Percentiles rank a stretch among this genome's conserved stretches.
Conservation (phyloP, 352 stramenopile species). For the Phytophthora multivora region DNA sequence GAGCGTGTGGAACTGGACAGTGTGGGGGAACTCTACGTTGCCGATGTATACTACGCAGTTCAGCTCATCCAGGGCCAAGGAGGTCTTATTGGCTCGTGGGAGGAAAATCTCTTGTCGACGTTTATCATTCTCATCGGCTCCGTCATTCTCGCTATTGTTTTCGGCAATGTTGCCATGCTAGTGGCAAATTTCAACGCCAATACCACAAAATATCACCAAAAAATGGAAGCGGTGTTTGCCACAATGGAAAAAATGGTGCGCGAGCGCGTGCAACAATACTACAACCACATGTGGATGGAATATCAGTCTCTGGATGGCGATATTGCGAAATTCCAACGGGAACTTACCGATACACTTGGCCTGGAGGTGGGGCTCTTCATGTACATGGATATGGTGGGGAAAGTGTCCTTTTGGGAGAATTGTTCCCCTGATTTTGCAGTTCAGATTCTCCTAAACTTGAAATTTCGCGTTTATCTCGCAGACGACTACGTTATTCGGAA, state of each 20-base stretch:
- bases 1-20: neutral
- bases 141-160: constrained; percentile 56
- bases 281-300: constrained; percentile 50
- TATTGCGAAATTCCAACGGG: constrained; percentile 37
- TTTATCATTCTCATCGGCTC: constrained; percentile 49
- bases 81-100: constrained; percentile 2
- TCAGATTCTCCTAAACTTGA: constrained; percentile 39
- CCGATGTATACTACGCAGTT: constrained; percentile 40
- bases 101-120: constrained; percentile 39
- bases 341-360: constrained; percentile 46
- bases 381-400: constrained; percentile 39
- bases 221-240: constrained; percentile 61
- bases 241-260: constrained; percentile 58
- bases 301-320: constrained; percentile 49
- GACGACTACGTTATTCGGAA: constrained; percentile 55
- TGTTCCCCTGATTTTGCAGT: constrained; percentile 47
- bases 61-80: constrained; percentile 58
- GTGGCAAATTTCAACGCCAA: constrained; percentile 61
- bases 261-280: constrained; percentile 45
- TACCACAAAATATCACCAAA: constrained; percentile 56
- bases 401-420: constrained; percentile 47
- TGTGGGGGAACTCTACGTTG: constrained; percentile 33
- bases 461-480: constrained; percentile 43
- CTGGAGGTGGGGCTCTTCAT: constrained; percentile 48
- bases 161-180: constrained; percentile 58